A percentile compares a stretch with the other conserved stretches of the same genome.
phyloP scores from a whole-genome alignment of 176 grass and related monocot species.

The Carex scoparia region DNA sequence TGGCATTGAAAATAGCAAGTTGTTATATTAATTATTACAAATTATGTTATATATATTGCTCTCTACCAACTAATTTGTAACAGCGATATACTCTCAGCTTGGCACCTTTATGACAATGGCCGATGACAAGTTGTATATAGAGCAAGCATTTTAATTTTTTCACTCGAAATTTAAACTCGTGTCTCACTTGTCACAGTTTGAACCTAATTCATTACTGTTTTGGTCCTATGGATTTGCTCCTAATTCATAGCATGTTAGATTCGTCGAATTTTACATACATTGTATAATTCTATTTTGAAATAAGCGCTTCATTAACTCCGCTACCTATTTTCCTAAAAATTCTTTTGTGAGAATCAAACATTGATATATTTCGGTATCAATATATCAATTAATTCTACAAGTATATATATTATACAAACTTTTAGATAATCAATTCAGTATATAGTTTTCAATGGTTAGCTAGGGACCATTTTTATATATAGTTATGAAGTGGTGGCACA shows the following conservation, averaged over 20 bases:
- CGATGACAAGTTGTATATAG: neutral
- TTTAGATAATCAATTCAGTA: neutral
- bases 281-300: too few relatives aligned
- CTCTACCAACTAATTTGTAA: neutral
- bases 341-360: neutral
- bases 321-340: too few relatives aligned
- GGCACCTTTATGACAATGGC: neutral
- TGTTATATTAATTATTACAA: neutral
- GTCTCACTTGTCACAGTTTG: too few relatives aligned
- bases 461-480: neutral
- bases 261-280: too few relatives aligned
- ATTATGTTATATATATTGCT: neutral
- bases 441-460: neutral
- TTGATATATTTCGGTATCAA: neutral
- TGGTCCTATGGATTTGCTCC: too few relatives aligned
- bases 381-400: neutral
- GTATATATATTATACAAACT: neutral
- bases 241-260: too few relatives aligned
- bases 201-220: too few relatives aligned
- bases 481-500: neutral
- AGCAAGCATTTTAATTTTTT: too few relatives aligned
- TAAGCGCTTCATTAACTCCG: too few relatives aligned
- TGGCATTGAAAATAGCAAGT: slow-evolving; percentile 3
- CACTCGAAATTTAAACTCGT: too few relatives aligned
- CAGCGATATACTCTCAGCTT: neutral